These are phyloP conservation scores for Zymoseptoria passerinii DNA, from an alignment of 2,329 filamentous ascomycete species.

Conservation along the genomic window DNA sequence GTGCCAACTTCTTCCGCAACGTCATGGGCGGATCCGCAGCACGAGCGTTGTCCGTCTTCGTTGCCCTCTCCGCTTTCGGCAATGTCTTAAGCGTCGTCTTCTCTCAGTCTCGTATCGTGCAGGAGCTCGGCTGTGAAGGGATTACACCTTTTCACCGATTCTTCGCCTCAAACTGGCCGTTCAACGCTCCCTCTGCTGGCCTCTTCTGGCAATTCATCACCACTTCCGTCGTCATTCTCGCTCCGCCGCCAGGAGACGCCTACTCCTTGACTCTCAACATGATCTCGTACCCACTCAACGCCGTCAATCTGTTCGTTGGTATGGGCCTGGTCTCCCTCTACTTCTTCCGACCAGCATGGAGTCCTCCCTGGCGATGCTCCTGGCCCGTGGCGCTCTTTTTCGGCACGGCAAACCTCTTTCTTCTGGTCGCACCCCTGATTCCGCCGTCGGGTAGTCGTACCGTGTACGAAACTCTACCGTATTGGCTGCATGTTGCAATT, in stretches of 20 bases:
- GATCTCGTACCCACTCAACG: slow-evolving; percentile 57
- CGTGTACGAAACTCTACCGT: slow-evolving; percentile 46
- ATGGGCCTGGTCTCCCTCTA: slow-evolving; percentile 43
- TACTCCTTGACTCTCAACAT: slow-evolving; percentile 51
- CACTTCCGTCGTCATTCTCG: slow-evolving; percentile 57
- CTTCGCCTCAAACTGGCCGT: slow-evolving; percentile 50
- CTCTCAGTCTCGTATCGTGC: slow-evolving; percentile 48
- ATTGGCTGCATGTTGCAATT: slow-evolving; percentile 47
- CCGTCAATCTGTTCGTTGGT: slow-evolving; percentile 46
- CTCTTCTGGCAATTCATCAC: slow-evolving; percentile 32
- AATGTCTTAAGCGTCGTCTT: slow-evolving; percentile 53
- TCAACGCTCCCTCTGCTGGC: slow-evolving; percentile 25
- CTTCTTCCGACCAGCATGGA: slow-evolving; percentile 36
- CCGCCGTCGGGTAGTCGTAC: slow-evolving; percentile 41
- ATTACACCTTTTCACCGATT: slow-evolving; percentile 45
- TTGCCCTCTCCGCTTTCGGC: slow-evolving; percentile 48
- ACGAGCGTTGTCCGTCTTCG: slow-evolving; percentile 41
- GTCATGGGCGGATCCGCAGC: slow-evolving; percentile 48
- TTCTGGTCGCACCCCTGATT: slow-evolving; percentile 45
- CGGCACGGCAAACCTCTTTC: slow-evolving; percentile 45
- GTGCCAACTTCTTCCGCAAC: slow-evolving; percentile 24
- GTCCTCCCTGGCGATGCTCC: slow-evolving; percentile 42
- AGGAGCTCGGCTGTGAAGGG: slow-evolving; percentile 54
- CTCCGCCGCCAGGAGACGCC: slow-evolving; percentile 58
- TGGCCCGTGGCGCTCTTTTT: slow-evolving; percentile 46